Percentiles rank a stretch among this genome's conserved stretches.
phyloP scores from a whole-genome alignment of 768 basidiomycete genomes.

The Pulveroboletus sp. region DNA sequence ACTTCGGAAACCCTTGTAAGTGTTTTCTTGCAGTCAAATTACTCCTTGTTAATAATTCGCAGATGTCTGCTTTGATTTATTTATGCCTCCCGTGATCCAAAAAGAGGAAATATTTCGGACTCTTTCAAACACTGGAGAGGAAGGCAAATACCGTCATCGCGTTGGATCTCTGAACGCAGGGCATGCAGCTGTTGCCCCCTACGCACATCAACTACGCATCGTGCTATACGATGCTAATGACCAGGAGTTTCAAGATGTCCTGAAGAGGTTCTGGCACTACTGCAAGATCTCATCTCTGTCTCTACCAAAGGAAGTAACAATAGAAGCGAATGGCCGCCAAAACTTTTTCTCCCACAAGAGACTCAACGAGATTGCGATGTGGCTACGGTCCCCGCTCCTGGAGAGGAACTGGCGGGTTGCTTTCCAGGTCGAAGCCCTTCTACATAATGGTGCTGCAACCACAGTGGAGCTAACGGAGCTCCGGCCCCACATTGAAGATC shows the following conservation, averaged over 20 bases:
- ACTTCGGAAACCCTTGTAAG: constrained; percentile 60
- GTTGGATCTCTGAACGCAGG: constrained; percentile 54
- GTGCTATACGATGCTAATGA: constrained; percentile 50
- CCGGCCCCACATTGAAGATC: constrained; percentile 37
- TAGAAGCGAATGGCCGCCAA: constrained; percentile 44
- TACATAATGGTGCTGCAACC: constrained; percentile 59
- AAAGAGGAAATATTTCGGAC: constrained; percentile 53
- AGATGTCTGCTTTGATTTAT: constrained; percentile 68
- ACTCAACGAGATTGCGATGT: constrained; percentile 42
- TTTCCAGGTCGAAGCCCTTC: constrained; percentile 71
- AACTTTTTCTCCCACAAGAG: constrained; percentile 48
- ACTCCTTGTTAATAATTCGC: constrained; percentile 5
- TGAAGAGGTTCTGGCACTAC: constrained; percentile 48
- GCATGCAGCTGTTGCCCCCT: constrained; percentile 60
- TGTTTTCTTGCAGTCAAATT: constrained; percentile 2
- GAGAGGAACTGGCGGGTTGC: constrained; percentile 51
- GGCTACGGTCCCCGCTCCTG: constrained; percentile 41
- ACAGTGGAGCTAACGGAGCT: constrained; percentile 52
- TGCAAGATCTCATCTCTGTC: constrained; percentile 47
- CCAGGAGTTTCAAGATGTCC: constrained; percentile 23
- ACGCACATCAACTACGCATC: constrained; percentile 66
- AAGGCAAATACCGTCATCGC: constrained; percentile 48
- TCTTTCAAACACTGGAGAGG: constrained; percentile 33
- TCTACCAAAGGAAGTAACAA: constrained; percentile 32
- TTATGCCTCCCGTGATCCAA: constrained; percentile 63